Conservation (phyloP, 1,139 yeast genomes). For the Sugiyamaella japonica region DNA sequence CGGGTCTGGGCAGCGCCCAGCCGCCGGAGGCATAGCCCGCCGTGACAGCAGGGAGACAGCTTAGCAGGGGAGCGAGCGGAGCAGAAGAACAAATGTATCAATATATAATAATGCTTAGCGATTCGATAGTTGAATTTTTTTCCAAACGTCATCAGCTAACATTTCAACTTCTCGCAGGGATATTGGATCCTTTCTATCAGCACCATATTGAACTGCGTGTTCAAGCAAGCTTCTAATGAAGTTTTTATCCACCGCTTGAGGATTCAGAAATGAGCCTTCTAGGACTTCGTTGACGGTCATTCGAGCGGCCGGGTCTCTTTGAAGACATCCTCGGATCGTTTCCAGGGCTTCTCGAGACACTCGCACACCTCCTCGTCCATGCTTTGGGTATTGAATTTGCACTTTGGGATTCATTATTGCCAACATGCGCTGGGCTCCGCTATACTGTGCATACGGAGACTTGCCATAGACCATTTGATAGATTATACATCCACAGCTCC, state of each 20-base stretch:
- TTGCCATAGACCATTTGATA: slow-evolving; percentile 94
- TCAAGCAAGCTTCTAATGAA: slow-evolving; percentile 71
- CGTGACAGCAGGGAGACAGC: too few relatives aligned
- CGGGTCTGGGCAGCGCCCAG: too few relatives aligned
- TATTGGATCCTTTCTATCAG: slow-evolving; percentile 45
- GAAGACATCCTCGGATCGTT: slow-evolving; percentile 69
- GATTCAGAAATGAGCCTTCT: slow-evolving; percentile 63
- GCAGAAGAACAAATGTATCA: too few relatives aligned
- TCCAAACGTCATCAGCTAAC: slow-evolving; percentile 57
- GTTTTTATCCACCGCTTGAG: slow-evolving; percentile 66
- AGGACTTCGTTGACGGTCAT: slow-evolving; percentile 66
- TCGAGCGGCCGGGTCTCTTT: slow-evolving; percentile 69
- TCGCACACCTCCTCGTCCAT: slow-evolving; percentile 59
- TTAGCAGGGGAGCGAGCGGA: too few relatives aligned
- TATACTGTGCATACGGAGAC: slow-evolving; percentile 84
- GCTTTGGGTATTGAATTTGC: slow-evolving; percentile 66
- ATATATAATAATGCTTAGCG: not conserved
- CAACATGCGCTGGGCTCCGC: slow-evolving; percentile 74
- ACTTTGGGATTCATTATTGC: slow-evolving; percentile 88
- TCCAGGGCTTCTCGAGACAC: slow-evolving; percentile 74
- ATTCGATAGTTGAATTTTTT: slow-evolving; percentile 26
- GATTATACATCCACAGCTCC: slow-evolving; percentile 97
- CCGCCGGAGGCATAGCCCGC: too few relatives aligned
- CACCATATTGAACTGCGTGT: slow-evolving; percentile 73
- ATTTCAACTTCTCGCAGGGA: slow-evolving; percentile 46